These are phyloP conservation scores for Phytophthora nicotianae DNA, from an alignment of 352 stramenopile species.

Conservation along the genomic window DNA sequence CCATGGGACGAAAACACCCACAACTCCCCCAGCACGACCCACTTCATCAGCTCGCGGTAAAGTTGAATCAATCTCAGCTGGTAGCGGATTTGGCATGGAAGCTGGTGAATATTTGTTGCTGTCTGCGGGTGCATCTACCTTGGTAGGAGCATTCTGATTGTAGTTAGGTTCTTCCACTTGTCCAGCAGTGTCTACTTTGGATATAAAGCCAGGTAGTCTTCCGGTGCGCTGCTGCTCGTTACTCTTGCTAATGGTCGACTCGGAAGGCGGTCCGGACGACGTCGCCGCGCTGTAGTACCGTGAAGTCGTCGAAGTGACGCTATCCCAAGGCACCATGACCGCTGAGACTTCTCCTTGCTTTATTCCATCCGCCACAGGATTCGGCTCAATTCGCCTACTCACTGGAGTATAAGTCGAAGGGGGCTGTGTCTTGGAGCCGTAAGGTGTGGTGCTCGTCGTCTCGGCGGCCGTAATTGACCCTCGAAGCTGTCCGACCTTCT, in stretches of 20 bases:
- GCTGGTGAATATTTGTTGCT: not conserved
- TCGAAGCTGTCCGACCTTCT: conserved; percentile 1
- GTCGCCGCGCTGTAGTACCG: too few species aligned
- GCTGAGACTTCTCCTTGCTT: conserved; percentile 10
- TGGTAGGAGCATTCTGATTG: not conserved
- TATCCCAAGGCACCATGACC: conserved; percentile 17
- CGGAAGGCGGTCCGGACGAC: not conserved
- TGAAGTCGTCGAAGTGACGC: not conserved
- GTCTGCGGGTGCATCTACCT: not conserved
- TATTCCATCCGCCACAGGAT: not conserved
- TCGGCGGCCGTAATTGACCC: not conserved
- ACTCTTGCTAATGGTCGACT: not conserved
- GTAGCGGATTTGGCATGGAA: too few species aligned
- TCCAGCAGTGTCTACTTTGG: not conserved
- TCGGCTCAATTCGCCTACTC: too few species aligned
- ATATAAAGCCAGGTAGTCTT: too few species aligned
- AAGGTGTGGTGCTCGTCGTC: not conserved
- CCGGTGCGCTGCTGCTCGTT: too few species aligned
- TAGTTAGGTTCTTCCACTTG: not conserved
- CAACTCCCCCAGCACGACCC: too few species aligned
- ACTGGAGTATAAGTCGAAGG: too few species aligned
- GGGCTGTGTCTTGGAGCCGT: not conserved
- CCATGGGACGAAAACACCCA: too few species aligned
- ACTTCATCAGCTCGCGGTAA: too few species aligned
- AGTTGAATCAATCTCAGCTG: too few species aligned